Evolutionary conservation across 2,329 filamentous ascomycete species (phyloP).

Genomic region (Colletotrichum sp.): DNA sequence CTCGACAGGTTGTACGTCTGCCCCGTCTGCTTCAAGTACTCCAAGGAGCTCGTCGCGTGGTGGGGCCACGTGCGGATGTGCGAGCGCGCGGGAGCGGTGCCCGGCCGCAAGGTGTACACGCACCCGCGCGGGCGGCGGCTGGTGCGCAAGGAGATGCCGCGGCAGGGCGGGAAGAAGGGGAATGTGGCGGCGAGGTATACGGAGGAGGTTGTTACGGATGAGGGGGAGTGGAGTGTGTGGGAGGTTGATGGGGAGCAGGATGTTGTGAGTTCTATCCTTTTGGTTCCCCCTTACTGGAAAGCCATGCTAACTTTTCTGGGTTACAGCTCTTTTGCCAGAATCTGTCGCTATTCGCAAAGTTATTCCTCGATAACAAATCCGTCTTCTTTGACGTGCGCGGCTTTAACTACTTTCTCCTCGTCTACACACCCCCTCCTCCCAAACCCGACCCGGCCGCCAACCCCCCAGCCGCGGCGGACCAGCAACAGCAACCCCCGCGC

Average conservation of each 20-base stretch:
- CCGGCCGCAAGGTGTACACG: constrained; percentile 77
- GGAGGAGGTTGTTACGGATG: constrained; percentile 54
- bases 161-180: constrained; percentile 39
- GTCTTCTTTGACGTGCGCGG: constrained; percentile 96
- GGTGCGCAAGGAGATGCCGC: constrained; percentile 38
- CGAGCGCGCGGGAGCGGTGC: constrained; percentile 53
- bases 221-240: constrained; percentile 85
- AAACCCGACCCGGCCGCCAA: constrained; percentile 16
- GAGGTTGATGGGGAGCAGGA: constrained; percentile 91
- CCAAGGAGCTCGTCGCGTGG: constrained; percentile 65
- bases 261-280: constrained; percentile 55
- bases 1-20: constrained; percentile 84
- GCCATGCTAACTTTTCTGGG: not conserved
- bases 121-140: constrained; percentile 55
- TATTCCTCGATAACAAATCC: constrained; percentile 97
- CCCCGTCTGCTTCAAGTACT: constrained; percentile 93
- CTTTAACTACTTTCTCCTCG: constrained; percentile 93
- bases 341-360: constrained; percentile 92
- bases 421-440: constrained; percentile 68
- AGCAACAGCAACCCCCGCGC: constrained; percentile 23
- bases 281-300: not conserved
- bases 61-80: constrained; percentile 64
- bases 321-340: constrained; percentile 86
- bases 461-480: not conserved
- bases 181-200: constrained; percentile 39